phyloP scores from a whole-genome alignment of 768 basidiomycete genomes.

The Vararia minispora region DNA sequence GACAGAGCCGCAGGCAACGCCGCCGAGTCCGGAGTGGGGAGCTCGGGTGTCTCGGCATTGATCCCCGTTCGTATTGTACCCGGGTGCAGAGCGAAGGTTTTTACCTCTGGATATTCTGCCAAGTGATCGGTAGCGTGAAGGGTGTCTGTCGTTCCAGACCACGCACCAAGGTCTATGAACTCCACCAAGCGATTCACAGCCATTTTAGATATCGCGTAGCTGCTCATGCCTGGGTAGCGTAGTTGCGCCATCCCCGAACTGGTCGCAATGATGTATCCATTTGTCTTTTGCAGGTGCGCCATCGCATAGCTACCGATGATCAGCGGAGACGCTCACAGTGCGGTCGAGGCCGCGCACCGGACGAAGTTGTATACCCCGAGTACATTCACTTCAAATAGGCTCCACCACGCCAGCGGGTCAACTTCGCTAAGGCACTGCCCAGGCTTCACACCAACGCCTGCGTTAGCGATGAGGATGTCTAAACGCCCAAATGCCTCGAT shows the following conservation, averaged over 20 bases:
- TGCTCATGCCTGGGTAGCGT: slow-evolving; percentile 1
- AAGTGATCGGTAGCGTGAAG: not conserved
- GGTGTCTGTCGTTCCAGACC: not conserved
- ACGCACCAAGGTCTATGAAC: slow-evolving; percentile 3
- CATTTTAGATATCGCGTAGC: slow-evolving; percentile 2
- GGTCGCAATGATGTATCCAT: slow-evolving; percentile 3
- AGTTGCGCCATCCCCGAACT: slow-evolving; percentile 1
- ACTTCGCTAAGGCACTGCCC: not conserved
- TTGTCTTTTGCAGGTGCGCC: not conserved
- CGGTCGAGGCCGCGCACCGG: no score
- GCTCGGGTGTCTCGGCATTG: no score
- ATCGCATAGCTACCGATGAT: not conserved
- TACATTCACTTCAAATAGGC: slow-evolving; percentile 3
- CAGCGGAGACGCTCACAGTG: not conserved
- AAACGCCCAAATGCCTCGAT: slow-evolving; percentile 18
- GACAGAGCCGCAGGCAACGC: not conserved
- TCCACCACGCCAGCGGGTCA: slow-evolving; percentile 6
- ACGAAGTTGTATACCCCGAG: slow-evolving; percentile 6
- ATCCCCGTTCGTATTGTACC: slow-evolving; percentile 1
- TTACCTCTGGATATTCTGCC: slow-evolving; percentile 4
- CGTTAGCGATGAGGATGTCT: slow-evolving; percentile 21
- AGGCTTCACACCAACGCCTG: slow-evolving; percentile 11
- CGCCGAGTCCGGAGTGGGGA: no score
- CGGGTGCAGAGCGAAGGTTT: slow-evolving; percentile 4
- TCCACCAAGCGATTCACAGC: slow-evolving; percentile 4